A percentile compares a stretch with the other conserved stretches of the same genome.
Evolutionary conservation across 805 yeast genomes (phyloP).

Genomic region (Priceomyces fermenticarens): DNA sequence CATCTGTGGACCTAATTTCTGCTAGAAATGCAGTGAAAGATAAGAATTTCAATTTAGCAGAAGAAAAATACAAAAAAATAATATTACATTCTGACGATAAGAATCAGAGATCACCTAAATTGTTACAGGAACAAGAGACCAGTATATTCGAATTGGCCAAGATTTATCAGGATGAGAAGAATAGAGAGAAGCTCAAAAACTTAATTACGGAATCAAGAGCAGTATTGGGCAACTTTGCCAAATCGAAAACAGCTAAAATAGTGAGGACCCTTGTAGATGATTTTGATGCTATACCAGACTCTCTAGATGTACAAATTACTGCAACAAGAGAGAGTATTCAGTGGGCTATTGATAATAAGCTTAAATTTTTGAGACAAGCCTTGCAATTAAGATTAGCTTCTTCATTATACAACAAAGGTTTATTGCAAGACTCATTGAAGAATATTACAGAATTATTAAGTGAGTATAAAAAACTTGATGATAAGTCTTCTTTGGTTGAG

Average conservation of each 20-base stretch:
- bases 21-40: conserved; percentile 59
- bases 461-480: conserved; percentile 92
- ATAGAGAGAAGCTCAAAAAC: conserved; percentile 50
- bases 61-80: conserved; percentile 52
- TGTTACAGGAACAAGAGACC: conserved; percentile 50
- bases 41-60: conserved; percentile 56
- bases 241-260: conserved; percentile 92
- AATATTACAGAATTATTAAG: conserved; percentile 68
- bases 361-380: conserved; percentile 85
- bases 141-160: conserved; percentile 76
- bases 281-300: conserved; percentile 60
- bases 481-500: conserved; percentile 91
- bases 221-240: conserved; percentile 78
- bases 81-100: conserved; percentile 24
- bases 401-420: conserved; percentile 62
- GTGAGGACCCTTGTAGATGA: conserved; percentile 77
- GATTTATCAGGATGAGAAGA: conserved; percentile 52
- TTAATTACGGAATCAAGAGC: conserved; percentile 68
- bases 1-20: conserved; percentile 38
- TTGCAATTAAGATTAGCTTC: conserved; percentile 81
- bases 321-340: conserved; percentile 77
- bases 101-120: conserved; percentile 12
- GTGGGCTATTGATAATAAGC: conserved; percentile 82
- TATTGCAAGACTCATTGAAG: conserved; percentile 66
- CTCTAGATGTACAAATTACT: conserved; percentile 66